phyloP scores from a whole-genome alignment of 2,329 filamentous ascomycete genomes.

The Acrodontium crateriforme region DNA sequence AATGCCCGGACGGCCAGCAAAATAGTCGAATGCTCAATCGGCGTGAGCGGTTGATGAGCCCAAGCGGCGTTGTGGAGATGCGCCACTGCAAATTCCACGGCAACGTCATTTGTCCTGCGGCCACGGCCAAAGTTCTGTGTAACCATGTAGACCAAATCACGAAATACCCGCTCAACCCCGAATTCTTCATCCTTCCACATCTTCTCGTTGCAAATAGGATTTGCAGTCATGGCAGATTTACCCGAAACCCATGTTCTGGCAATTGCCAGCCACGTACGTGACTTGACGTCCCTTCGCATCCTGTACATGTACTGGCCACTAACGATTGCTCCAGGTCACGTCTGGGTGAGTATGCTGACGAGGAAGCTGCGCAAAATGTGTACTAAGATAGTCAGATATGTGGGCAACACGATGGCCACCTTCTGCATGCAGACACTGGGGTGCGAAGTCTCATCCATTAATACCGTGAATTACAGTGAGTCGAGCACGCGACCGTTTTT shows the following conservation, averaged over 20 bases:
- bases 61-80: no score
- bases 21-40: no score
- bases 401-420: slow-evolving; percentile 93
- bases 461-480: slow-evolving; percentile 95
- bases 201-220: no score
- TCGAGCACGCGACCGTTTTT: slow-evolving; percentile 9
- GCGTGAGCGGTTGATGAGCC: no score
- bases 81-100: no score
- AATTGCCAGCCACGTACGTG: slow-evolving; percentile 84
- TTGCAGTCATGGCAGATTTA: no score
- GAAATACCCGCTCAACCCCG: no score
- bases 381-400: slow-evolving; percentile 55
- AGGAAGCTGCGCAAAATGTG: not conserved
- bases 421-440: slow-evolving; percentile 89
- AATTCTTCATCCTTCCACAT: no score
- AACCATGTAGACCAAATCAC: no score
- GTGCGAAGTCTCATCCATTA: slow-evolving; percentile 84
- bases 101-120: no score
- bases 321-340: slow-evolving; percentile 45
- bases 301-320: slow-evolving; percentile 9
- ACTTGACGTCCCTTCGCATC: slow-evolving; percentile 20
- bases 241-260: slow-evolving; percentile 63
- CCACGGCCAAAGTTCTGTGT: no score
- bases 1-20: no score
- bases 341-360: slow-evolving; percentile 47